These are phyloP conservation scores for Cryptomeria japonica DNA, from an alignment of 75 land plant genomes.

Conservation along the genomic window DNA sequence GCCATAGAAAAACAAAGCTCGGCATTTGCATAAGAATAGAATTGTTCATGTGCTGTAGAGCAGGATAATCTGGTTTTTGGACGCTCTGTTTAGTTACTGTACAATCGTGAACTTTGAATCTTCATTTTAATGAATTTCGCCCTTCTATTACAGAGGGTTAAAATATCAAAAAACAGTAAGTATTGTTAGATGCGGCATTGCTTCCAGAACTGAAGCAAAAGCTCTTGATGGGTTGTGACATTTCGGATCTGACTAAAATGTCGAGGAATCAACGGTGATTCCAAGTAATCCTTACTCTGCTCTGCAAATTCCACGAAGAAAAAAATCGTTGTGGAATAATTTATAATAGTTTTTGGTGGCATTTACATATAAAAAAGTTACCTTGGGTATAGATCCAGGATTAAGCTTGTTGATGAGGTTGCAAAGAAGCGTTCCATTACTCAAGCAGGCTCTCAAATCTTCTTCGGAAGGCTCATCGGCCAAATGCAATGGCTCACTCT, in stretches of 20 bases:
- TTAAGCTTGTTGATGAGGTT: conserved; percentile 37
- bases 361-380: background rate
- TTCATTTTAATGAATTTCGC: background rate
- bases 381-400: conserved; percentile 36
- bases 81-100: background rate
- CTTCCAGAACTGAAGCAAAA: background rate
- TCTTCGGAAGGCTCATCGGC: conserved; percentile 55
- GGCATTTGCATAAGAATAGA: background rate
- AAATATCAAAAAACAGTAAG: too few relatives aligned
- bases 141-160: background rate
- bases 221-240: background rate
- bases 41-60: background rate
- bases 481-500: conserved; percentile 19
- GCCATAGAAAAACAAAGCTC: background rate
- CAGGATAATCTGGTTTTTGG: background rate
- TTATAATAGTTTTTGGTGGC: background rate
- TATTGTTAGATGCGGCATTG: too few relatives aligned
- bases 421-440: conserved; percentile 56
- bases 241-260: background rate
- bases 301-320: background rate
- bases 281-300: background rate
- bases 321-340: background rate
- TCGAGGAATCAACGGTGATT: background rate
- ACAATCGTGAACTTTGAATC: background rate
- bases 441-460: conserved; percentile 43